Evolutionary conservation across 2,329 filamentous ascomycete genomes (phyloP).

Genomic region (Phoma sp.): DNA sequence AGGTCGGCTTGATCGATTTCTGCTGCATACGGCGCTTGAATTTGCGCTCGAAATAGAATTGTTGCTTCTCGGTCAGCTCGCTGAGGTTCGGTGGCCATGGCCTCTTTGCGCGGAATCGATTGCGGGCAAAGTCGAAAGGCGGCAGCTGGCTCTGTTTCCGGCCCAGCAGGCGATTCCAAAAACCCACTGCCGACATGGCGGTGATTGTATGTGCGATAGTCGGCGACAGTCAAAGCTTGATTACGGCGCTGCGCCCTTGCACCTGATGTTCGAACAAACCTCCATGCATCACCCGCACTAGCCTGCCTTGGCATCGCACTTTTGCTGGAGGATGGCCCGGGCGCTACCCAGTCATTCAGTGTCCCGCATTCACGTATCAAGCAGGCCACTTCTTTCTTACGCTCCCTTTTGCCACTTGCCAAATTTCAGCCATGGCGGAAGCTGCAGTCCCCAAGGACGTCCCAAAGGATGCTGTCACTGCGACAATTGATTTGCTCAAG

Average conservation of each 20-base stretch:
- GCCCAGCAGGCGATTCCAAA: slow-evolving; percentile 57
- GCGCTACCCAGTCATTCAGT: slow-evolving; percentile 10
- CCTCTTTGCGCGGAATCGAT: slow-evolving; percentile 70
- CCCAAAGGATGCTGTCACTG: slow-evolving; percentile 54
- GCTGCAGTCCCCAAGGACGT: slow-evolving; percentile 34
- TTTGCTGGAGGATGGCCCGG: slow-evolving; percentile 23
- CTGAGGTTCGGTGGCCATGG: slow-evolving; percentile 80
- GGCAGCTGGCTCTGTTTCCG: slow-evolving; percentile 49
- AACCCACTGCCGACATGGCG: slow-evolving; percentile 26
- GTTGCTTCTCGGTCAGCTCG: slow-evolving; percentile 71
- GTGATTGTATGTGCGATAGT: slow-evolving; percentile 11
- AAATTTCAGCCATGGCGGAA: slow-evolving; percentile 38
- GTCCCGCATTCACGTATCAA: slow-evolving; percentile 17
- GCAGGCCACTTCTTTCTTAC: slow-evolving; percentile 21
- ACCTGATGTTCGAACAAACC: slow-evolving; percentile 28
- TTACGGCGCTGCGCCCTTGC: slow-evolving; percentile 4
- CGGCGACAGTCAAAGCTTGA: slow-evolving; percentile 1
- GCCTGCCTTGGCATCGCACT: slow-evolving; percentile 27
- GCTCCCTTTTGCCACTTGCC: slow-evolving; percentile 16
- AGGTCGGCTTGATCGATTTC: slow-evolving; percentile 66
- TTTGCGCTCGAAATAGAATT: slow-evolving; percentile 79
- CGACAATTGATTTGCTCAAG: slow-evolving; percentile 61
- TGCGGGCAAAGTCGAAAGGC: slow-evolving; percentile 55
- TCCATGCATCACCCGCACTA: slow-evolving; percentile 14
- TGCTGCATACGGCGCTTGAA: slow-evolving; percentile 73